These are phyloP conservation scores for Exophiala calicioides DNA, from an alignment of 2,329 filamentous ascomycete genomes.

Conservation along the genomic window DNA sequence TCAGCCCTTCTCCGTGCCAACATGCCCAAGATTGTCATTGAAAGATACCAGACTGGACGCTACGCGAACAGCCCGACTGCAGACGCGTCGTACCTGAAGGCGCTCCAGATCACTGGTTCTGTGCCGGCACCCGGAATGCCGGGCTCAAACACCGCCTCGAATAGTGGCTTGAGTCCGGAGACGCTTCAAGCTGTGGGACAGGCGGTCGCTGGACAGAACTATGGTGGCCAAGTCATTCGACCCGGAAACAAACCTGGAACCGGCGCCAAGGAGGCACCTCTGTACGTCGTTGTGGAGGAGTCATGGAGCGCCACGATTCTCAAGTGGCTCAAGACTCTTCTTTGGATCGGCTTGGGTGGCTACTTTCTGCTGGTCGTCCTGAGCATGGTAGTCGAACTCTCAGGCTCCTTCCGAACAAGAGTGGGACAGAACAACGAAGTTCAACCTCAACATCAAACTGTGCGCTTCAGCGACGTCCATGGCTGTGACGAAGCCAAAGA, in stretches of 20 bases:
- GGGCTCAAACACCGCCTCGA: conserved; percentile 4
- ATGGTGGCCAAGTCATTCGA: conserved; percentile 56
- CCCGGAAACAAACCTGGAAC: conserved; percentile 54
- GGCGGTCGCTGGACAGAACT: conserved; percentile 71
- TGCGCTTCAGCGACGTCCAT: conserved; percentile 89
- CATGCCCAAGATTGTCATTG: conserved; percentile 89
- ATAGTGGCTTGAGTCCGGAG: conserved; percentile 53
- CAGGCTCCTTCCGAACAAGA: conserved; percentile 67
- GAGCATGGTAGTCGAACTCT: conserved; percentile 78
- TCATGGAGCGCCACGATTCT: conserved; percentile 76
- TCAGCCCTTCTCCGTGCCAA: conserved; percentile 85
- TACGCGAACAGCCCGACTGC: conserved; percentile 78
- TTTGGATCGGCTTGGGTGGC: conserved; percentile 73
- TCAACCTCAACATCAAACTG: conserved; percentile 88
- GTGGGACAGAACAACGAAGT: conserved; percentile 75
- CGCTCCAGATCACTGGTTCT: conserved; percentile 64
- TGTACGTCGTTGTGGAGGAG: conserved; percentile 95
- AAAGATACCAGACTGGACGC: conserved; percentile 81
- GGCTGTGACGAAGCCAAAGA: conserved; percentile 98
- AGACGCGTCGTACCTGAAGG: conserved; percentile 77
- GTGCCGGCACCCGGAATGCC: conserved; percentile 31
- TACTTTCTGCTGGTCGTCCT: conserved; percentile 80
- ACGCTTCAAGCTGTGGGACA: conserved; percentile 79
- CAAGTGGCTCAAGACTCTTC: conserved; percentile 85
- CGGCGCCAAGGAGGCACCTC: conserved; percentile 77